phyloP scores from a whole-genome alignment of 371 early-diverging fungal species.

The Basidiobolus meristosporus region DNA sequence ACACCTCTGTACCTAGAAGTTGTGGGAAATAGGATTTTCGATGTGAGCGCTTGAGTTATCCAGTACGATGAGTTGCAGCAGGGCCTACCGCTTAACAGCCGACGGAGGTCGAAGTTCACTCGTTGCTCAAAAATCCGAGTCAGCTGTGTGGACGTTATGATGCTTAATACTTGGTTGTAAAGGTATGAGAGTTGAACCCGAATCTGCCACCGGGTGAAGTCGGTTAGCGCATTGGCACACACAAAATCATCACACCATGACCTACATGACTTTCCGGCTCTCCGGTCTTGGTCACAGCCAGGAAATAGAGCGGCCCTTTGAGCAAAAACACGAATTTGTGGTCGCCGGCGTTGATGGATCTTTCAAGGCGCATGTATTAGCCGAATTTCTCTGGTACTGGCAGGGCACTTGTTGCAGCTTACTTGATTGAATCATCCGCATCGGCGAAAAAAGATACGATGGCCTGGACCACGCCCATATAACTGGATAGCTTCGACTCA shows the following conservation, averaged over 20 bases:
- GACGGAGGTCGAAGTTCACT: slow-evolving; percentile 76
- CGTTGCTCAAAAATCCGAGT: slow-evolving; percentile 70
- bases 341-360: slow-evolving; percentile 52
- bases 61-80: no score
- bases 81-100: slow-evolving; percentile 41
- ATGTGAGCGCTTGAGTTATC: no score
- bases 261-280: slow-evolving; percentile 62
- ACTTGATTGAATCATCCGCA: slow-evolving; percentile 59
- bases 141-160: slow-evolving; percentile 63
- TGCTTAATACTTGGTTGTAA: slow-evolving; percentile 73
- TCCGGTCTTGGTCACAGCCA: slow-evolving; percentile 59
- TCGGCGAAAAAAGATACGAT: slow-evolving; percentile 71
- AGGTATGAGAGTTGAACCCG: slow-evolving; percentile 63
- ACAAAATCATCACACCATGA: no score
- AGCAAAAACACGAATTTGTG: slow-evolving; percentile 70
- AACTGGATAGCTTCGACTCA: slow-evolving; percentile 66
- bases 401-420: no score
- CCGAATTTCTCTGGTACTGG: no score
- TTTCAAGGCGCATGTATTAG: neutral
- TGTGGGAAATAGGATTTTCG: no score
- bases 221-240: no score
- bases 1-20: slow-evolving; percentile 73
- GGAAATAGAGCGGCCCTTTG: slow-evolving; percentile 64
- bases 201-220: no score
- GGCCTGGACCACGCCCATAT: slow-evolving; percentile 86